Evolutionary conservation across 352 stramenopile species (phyloP), one percentile per base, ranked within the genome.

Genomic region (Globisporangium paddicum): DNA sequence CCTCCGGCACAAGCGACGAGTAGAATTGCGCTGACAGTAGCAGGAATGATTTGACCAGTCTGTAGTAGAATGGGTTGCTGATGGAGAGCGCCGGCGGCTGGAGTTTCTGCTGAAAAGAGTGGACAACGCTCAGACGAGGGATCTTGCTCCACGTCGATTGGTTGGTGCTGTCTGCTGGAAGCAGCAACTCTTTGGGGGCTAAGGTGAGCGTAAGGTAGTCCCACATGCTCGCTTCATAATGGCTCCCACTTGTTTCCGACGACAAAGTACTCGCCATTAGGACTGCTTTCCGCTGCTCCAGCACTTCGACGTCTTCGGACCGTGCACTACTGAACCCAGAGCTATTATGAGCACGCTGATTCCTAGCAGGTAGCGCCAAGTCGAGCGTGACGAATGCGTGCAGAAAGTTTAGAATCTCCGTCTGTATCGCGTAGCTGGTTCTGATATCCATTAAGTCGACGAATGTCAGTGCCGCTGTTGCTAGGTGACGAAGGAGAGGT

Each of bases 241-340:
- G 46, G 1, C 68, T 35, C 10, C 58, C 66, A 19, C 66, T 66
- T n/a, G 73, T 49, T 2, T 63, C 63, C 4, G 71, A 64, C 6
- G 68, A 71, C n/a, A 87, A 35, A 25, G 83, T 49, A 13, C 57
- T 62, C 6, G 73, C 73, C 19, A 89, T 67, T 18, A 89, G 63
- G 44, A 80, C 69, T 45, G 69, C 75, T 64, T 83, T 86, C 3
- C 79, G 63, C 46, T 89, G 76, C 50, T 87, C 76, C n/a, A 83
- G 69, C 5, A 66, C 57, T 34, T 84, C 77, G 19, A 66, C 53
- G 44, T 89, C 79, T 35, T 79, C 67, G 28, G 65, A 38, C 37
- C 61, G 53, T 11, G 35, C n/a, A 14, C 21, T 53, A 10, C 6
- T 35, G 16, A 14, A 23, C 3, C 40, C 55, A 14, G 48, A 28